These are phyloP conservation scores for Candida pseudofarinosa DNA, from an alignment of 805 yeast genomes.

Conservation along the genomic window DNA sequence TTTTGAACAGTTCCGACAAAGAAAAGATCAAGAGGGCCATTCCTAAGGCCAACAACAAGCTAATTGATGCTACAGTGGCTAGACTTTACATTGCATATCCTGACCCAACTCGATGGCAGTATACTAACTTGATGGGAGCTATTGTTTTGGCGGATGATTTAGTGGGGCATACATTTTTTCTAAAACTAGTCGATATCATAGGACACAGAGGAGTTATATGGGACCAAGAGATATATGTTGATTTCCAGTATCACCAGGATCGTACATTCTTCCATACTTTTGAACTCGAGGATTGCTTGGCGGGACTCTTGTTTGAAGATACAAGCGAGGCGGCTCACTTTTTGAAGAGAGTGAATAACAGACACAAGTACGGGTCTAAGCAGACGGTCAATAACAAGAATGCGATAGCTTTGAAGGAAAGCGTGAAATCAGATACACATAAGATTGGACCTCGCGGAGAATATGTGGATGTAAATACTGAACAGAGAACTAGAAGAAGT, in stretches of 20 bases:
- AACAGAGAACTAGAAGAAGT: constrained; percentile 52
- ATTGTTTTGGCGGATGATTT: constrained; percentile 82
- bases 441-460: constrained; percentile 68
- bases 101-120: constrained; percentile 72
- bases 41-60: constrained; percentile 83
- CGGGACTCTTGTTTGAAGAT: constrained; percentile 87
- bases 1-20: constrained; percentile 56
- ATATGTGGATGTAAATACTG: constrained; percentile 40
- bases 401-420: constrained; percentile 71
- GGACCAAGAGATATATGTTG: constrained; percentile 93
- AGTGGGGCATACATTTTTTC: constrained; percentile 90
- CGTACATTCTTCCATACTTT: constrained; percentile 92
- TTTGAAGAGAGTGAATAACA: constrained; percentile 65
- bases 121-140: constrained; percentile 89
- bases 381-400: constrained; percentile 82
- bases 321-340: constrained; percentile 83
- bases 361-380: constrained; percentile 82
- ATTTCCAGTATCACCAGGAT: constrained; percentile 89
- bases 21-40: constrained; percentile 85
- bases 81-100: constrained; percentile 89
- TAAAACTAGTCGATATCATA: constrained; percentile 80
- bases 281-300: constrained; percentile 85
- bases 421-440: constrained; percentile 19
- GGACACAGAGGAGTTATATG: constrained; percentile 87
- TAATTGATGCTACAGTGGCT: constrained; percentile 88